Percentiles rank a stretch among this genome's conserved stretches.
Conservation (phyloP, 257 asterid genomes). For the Schizonepeta tenuifolia region DNA sequence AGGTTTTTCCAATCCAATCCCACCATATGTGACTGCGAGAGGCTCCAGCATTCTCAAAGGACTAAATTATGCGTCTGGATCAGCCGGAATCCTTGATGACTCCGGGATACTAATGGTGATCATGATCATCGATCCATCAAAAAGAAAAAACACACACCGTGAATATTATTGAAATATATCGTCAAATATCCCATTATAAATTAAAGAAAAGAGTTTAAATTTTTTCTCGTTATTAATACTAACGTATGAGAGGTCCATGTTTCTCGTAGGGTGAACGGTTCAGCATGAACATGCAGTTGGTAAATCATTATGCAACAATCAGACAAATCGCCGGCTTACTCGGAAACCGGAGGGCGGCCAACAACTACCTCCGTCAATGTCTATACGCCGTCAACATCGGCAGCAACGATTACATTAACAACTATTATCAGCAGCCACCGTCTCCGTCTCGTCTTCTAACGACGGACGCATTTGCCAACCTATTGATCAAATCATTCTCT, state of each 20-base stretch:
- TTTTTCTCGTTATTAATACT: not conserved
- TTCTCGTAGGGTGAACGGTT: conserved; percentile 40
- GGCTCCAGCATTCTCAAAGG: conserved; percentile 45
- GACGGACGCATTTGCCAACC: conserved; percentile 46
- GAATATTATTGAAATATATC: not conserved
- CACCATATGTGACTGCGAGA: conserved; percentile 45
- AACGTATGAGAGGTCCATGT: not conserved
- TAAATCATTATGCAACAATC: conserved; percentile 36
- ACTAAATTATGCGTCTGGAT: conserved; percentile 72
- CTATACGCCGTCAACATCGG: conserved; percentile 58
- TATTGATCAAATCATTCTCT: conserved; percentile 33
- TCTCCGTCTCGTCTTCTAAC: conserved; percentile 35
- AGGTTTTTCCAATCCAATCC: conserved; percentile 45
- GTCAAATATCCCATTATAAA: no score
- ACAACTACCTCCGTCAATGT: conserved; percentile 42
- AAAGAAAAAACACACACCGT: not conserved
- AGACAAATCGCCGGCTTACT: conserved; percentile 6
- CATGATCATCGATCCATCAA: not conserved
- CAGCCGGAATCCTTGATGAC: conserved; percentile 56
- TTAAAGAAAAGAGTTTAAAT: no score
- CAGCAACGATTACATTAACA: conserved; percentile 65
- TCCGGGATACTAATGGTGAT: conserved; percentile 44
- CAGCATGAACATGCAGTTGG: conserved; percentile 38
- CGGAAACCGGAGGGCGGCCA: not conserved
- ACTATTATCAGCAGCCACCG: conserved; percentile 36